Percentiles rank a stretch among this genome's conserved stretches.
Evolutionary conservation across 2,329 filamentous ascomycete genomes (phyloP).

Genomic region (Pyrenophora seminiperda): DNA sequence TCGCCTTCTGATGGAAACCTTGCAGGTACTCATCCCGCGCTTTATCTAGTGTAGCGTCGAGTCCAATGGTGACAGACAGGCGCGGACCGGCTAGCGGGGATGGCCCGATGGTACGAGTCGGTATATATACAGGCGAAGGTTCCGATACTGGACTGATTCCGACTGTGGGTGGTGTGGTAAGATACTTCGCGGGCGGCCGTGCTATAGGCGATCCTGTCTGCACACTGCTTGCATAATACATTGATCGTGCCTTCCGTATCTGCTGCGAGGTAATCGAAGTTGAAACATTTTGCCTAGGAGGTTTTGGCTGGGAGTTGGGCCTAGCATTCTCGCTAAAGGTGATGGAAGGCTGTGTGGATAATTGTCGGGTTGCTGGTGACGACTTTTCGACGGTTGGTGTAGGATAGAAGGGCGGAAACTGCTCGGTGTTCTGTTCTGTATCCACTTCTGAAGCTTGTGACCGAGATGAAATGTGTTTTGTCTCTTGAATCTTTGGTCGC

Average conservation of each 20-base stretch:
- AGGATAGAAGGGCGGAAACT: conserved; percentile 29
- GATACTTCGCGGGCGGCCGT: conserved; percentile 41
- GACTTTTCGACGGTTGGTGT: conserved; percentile 16
- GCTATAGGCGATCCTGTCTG: conserved; percentile 46
- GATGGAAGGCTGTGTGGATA: conserved; percentile 30
- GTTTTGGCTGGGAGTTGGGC: conserved; percentile 34
- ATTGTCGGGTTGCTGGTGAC: conserved; percentile 15
- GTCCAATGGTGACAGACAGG: conserved; percentile 33
- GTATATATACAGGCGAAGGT: not conserved
- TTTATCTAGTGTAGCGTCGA: conserved; percentile 34
- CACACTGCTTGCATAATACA: conserved; percentile 48
- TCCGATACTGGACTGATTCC: conserved; percentile 14
- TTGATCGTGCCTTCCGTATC: conserved; percentile 46
- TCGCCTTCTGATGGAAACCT: conserved; percentile 48
- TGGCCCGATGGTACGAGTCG: conserved; percentile 14
- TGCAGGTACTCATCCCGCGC: conserved; percentile 51
- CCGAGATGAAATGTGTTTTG: conserved; percentile 15
- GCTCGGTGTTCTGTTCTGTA: conserved; percentile 17
- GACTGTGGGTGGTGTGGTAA: conserved; percentile 30
- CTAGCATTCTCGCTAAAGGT: conserved; percentile 31
- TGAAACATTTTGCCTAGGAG: conserved; percentile 28
- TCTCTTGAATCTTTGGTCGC: conserved; percentile 18
- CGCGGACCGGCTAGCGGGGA: conserved; percentile 32
- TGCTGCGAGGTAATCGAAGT: conserved; percentile 41
- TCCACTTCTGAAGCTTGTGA: conserved; percentile 15